Evolutionary conservation across 1,139 yeast species (phyloP), one percentile per base, ranked within the genome.

Genomic region (Hansenula anomala): DNA sequence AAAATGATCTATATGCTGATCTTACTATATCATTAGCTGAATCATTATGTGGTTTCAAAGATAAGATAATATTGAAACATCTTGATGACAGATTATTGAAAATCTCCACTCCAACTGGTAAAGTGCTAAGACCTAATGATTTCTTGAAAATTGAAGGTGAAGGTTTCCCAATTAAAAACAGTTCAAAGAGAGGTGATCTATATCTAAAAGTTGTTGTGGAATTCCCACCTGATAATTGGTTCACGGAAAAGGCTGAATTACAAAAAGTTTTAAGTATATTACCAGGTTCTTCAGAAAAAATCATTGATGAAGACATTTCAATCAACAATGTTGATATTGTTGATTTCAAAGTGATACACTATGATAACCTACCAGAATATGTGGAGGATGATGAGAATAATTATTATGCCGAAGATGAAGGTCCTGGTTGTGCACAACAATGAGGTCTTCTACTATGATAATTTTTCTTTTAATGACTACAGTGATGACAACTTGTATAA

Each of bases 161-260:
- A 59, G 98, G 98, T 2, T 87, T 94, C 95, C 96, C 96, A 0
- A 54, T 74, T 6, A 65, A 66, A 42, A 62, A 63, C 18, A 50
- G 63, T 11, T 57, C 56, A 4, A 48, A 54, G 14, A 69, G 71
- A 36, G 97, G 97, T 20, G 89, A 88, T 58, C 63, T 92, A 51
- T 90, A 80, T 51, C 67, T 92, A 17, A 75, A 73, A 41, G 60
- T 88, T 19, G 78, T 78, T 19, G 78, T 92, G 39, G 87, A 80
- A 48, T 92, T 92, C 60, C 98, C 97, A 3, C 71, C 73, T 29
- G 94, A 87, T 58, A 75, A 79, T 51, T 86, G 95, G 95, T 78
- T 77, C 54, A 64, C 75, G 53, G 92, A 84, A 56, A 75, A 72
- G 55, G 71, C 75, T 43, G 92, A 83, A 55, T 40, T 80, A 7